Conservation (phyloP, 345 rosid genomes). For the Excoecaria cochinchinensis region DNA sequence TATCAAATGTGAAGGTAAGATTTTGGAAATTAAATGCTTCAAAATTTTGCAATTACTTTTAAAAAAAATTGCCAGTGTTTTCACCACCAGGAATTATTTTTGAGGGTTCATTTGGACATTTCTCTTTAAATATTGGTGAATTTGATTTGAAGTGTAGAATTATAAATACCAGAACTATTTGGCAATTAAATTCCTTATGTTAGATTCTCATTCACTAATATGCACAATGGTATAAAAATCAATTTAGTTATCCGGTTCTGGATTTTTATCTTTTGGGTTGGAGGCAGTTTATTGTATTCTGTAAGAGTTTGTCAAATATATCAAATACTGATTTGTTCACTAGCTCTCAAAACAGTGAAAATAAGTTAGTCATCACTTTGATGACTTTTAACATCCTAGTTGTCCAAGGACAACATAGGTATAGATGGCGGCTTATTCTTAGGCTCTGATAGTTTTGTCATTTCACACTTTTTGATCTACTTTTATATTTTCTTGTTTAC, state of each 20-base stretch:
- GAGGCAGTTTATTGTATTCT: background rate
- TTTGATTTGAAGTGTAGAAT: background rate
- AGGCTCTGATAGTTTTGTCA: background rate
- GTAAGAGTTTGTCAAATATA: background rate
- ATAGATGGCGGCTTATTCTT: background rate
- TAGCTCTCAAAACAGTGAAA: background rate
- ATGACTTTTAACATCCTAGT: background rate
- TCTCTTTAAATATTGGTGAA: background rate
- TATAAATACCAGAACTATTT: too few relatives aligned
- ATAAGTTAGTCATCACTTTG: background rate
- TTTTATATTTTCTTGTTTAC: background rate
- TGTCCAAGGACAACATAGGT: background rate
- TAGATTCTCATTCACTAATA: background rate
- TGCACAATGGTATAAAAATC: background rate
- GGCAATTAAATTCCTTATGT: background rate
- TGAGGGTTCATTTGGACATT: background rate
- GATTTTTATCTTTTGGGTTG: background rate
- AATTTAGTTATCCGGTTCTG: background rate
- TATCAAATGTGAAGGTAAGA: slow-evolving; percentile 66
- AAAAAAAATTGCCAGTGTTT: background rate
- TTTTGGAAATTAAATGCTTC: background rate
- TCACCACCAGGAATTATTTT: background rate
- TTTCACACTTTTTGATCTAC: background rate
- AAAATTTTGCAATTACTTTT: background rate
- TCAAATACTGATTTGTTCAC: background rate